Percentiles rank a stretch among this genome's conserved stretches.
phyloP scores from a whole-genome alignment of 202 grass and related monocot genomes.

The Setaria viridis region DNA sequence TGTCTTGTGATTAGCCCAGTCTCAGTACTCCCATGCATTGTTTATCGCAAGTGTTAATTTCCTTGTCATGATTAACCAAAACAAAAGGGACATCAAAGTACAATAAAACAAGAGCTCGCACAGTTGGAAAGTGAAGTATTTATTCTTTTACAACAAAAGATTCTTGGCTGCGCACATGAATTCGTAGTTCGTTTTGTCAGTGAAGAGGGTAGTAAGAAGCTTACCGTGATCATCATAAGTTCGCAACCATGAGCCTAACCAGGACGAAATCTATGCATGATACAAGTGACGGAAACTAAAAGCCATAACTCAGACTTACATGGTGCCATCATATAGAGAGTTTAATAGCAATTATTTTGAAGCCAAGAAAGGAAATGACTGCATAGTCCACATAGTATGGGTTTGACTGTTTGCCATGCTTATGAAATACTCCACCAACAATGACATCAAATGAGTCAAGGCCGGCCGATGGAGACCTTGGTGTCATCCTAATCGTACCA shows the following conservation, averaged over 20 bases:
- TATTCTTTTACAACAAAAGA: slow-evolving; percentile 35
- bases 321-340: not conserved
- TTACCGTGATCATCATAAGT: not conserved
- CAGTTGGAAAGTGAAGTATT: slow-evolving; percentile 26
- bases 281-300: not conserved
- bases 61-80: slow-evolving; percentile 21
- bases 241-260: not conserved
- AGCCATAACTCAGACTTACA: not conserved
- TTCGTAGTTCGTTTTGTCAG: slow-evolving; percentile 8
- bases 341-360: not conserved
- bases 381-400: slow-evolving; percentile 8
- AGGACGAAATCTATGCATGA: not conserved
- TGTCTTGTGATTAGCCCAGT: slow-evolving; percentile 27
- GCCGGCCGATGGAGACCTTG: slow-evolving; percentile 48
- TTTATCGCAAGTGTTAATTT: slow-evolving; percentile 30
- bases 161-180: slow-evolving; percentile 16
- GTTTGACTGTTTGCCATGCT: slow-evolving; percentile 7
- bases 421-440: slow-evolving; percentile 23
- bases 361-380: not conserved
- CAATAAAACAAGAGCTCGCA: slow-evolving; percentile 13
- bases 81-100: slow-evolving; percentile 31
- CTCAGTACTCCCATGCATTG: slow-evolving; percentile 27
- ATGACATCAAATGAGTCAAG: slow-evolving; percentile 52
- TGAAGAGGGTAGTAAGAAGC: slow-evolving; percentile 1
- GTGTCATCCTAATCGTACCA: slow-evolving; percentile 37